Evolutionary conservation across 2,329 filamentous ascomycete genomes (phyloP).

Genomic region (Fonsecaea monophora): DNA sequence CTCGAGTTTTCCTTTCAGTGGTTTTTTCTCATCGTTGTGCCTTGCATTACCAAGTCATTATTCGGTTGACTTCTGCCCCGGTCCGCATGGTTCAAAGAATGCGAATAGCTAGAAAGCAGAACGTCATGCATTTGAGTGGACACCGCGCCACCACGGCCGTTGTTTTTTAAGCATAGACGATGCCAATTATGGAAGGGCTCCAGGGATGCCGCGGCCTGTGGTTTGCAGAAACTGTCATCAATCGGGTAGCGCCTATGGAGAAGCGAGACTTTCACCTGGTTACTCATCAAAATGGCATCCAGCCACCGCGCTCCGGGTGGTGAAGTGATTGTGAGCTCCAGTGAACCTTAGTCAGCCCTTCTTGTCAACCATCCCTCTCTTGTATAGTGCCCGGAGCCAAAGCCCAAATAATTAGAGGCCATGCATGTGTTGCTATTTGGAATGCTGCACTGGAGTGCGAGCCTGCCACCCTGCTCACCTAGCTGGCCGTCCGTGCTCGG

Average conservation of each 20-base stretch:
- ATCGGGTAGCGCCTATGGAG: background rate
- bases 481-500: background rate
- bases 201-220: slow-evolving; percentile 3
- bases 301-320: background rate
- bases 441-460: background rate
- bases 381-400: background rate
- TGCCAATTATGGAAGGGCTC: slow-evolving; percentile 6
- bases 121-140: slow-evolving; percentile 11
- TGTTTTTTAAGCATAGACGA: slow-evolving; percentile 3
- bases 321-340: background rate
- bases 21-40: slow-evolving; percentile 7
- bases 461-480: background rate
- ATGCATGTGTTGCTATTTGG: background rate
- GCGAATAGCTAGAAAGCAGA: slow-evolving; percentile 5
- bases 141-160: slow-evolving; percentile 1
- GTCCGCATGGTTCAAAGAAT: background rate
- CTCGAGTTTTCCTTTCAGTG: slow-evolving; percentile 9
- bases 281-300: background rate
- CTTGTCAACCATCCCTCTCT: slow-evolving; percentile 5
- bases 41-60: slow-evolving; percentile 19
- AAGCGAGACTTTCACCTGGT: background rate
- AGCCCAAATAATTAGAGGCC: background rate
- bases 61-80: background rate
- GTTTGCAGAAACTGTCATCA: slow-evolving; percentile 22
- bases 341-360: slow-evolving; percentile 5